A percentile compares a stretch with the other conserved stretches of the same genome.
Conservation (phyloP, 805 yeast genomes). For the Grigorovia yakushimaensis region DNA sequence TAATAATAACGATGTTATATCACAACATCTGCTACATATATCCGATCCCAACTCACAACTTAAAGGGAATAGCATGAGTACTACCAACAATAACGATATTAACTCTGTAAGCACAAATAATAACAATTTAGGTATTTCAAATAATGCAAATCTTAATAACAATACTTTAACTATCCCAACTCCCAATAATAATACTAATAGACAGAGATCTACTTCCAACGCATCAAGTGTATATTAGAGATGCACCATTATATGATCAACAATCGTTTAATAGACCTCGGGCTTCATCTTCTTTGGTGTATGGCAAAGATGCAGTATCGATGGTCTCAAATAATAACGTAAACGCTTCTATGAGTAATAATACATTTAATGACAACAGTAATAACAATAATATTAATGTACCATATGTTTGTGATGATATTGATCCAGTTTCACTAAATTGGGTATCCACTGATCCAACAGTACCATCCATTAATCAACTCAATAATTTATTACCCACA, state of each 20-base stretch:
- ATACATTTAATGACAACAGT: not conserved
- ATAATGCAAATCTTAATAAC: not conserved
- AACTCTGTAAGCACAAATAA: conserved; percentile 11
- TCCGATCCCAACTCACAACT: conserved; percentile 5
- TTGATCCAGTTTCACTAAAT: conserved; percentile 47
- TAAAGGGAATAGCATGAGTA: not conserved
- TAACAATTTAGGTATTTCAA: conserved; percentile 6
- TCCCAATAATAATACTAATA: conserved; percentile 4
- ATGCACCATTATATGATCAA: conserved; percentile 23
- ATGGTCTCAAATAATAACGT: conserved; percentile 6
- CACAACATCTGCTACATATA: conserved; percentile 10
- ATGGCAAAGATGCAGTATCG: conserved; percentile 6
- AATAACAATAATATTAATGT: not conserved
- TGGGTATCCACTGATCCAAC: conserved; percentile 65
- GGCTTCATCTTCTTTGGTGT: not conserved
- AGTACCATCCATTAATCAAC: conserved; percentile 64
- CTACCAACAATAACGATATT: not conserved
- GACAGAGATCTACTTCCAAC: conserved; percentile 27
- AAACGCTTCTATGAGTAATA: conserved; percentile 5
- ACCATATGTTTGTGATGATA: conserved; percentile 42
- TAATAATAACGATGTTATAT: conserved; percentile 10
- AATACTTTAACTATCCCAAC: not conserved
- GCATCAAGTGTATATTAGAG: conserved; percentile 27
- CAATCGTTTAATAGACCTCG: not conserved
- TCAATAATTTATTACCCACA: conserved; percentile 63